Evolutionary conservation across 2,329 filamentous ascomycete species (phyloP).

Genomic region (Colletotrichum graminicola): DNA sequence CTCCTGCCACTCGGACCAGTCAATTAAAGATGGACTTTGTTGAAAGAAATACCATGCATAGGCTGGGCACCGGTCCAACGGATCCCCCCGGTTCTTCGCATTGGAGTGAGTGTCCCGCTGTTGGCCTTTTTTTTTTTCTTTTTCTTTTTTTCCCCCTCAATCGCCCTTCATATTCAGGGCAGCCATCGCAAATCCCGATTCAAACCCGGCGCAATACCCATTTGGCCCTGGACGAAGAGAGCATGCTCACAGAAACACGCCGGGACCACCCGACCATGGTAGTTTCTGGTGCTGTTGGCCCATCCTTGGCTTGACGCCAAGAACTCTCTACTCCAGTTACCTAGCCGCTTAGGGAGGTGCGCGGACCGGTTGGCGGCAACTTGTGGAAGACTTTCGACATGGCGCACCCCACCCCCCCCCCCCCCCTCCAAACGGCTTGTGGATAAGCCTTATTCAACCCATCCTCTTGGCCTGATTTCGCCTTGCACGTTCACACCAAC

Average conservation of each 20-base stretch:
- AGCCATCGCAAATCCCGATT: not conserved
- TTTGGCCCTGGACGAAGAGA: not conserved
- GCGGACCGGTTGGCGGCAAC: not conserved
- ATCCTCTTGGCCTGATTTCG: not conserved
- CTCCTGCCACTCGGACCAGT: not conserved
- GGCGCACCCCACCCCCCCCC: not conserved
- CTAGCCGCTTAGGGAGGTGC: not conserved
- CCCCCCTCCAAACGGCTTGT: too few species aligned
- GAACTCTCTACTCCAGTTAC: too few species aligned
- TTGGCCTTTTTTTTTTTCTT: not conserved
- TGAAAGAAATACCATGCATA: not conserved
- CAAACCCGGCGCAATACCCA: not conserved
- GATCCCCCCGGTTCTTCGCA: not conserved
- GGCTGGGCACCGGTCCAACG: not conserved
- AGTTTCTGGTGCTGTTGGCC: not conserved
- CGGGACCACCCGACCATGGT: not conserved
- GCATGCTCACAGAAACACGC: not conserved
- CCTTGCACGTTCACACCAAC: constrained; percentile 4
- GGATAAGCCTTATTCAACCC: constrained; percentile 7
- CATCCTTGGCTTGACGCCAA: not conserved
- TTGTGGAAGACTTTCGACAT: not conserved
- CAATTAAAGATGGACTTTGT: not conserved
- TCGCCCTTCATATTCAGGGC: not conserved
- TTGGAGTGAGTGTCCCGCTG: not conserved
- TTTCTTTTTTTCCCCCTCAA: not conserved